Evolutionary conservation across 768 basidiomycete genomes (phyloP).

Genomic region (Tylopilus vinaceipallidus): DNA sequence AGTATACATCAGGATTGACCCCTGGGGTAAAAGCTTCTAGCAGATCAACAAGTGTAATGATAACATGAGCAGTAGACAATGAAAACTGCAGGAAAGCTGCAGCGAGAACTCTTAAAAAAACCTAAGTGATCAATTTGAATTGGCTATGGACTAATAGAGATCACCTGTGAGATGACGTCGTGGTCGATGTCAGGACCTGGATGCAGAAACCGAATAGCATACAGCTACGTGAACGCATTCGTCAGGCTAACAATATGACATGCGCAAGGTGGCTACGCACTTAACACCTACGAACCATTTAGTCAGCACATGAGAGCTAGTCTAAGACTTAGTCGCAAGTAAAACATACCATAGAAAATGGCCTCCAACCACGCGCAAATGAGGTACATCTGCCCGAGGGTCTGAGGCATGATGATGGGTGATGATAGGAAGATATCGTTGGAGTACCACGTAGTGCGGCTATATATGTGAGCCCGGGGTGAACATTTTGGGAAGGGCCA

Average conservation of each 20-base stretch:
- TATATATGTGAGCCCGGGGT: background rate
- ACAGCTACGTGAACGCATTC: conserved; percentile 5
- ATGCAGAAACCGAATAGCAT: conserved; percentile 15
- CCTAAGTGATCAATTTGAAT: background rate
- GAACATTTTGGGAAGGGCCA: background rate
- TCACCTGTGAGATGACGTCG: conserved; percentile 8
- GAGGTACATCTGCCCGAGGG: conserved; percentile 19
- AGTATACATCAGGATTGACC: conserved; percentile 6
- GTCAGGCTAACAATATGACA: background rate
- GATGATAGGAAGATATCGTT: background rate
- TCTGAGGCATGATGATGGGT: conserved; percentile 6
- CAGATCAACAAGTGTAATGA: conserved; percentile 11
- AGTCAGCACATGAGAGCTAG: too few relatives aligned
- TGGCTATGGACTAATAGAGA: background rate
- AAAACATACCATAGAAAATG: conserved; percentile 17
- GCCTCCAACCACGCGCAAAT: conserved; percentile 14
- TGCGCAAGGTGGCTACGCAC: background rate
- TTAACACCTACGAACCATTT: conserved; percentile 6
- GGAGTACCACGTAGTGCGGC: background rate
- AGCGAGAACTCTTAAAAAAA: conserved; percentile 2
- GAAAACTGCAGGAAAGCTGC: conserved; percentile 17
- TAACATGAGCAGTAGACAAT: conserved; percentile 13
- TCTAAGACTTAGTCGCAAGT: background rate
- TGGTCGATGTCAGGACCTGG: conserved; percentile 1
- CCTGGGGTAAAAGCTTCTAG: conserved; percentile 15